These are phyloP conservation scores for Arabidopsis suecica DNA, from an alignment of 345 rosid genomes.

Conservation along the genomic window DNA sequence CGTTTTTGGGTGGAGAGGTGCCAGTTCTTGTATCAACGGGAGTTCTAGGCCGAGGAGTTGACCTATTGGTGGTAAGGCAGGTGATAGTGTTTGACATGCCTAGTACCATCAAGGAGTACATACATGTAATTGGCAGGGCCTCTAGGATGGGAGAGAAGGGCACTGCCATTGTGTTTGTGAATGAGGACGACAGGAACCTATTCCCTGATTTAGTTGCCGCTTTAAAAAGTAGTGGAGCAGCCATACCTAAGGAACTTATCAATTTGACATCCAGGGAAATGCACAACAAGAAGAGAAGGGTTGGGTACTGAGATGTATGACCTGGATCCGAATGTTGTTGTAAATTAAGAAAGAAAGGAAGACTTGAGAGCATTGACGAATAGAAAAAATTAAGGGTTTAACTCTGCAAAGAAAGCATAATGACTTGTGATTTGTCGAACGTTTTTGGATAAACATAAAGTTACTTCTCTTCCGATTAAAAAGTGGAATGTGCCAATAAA, in stretches of 20 bases:
- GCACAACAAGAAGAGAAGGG: conserved; percentile 74
- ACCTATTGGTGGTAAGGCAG: conserved; percentile 82
- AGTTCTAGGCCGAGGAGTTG: conserved; percentile 82
- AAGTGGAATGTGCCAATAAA: background rate
- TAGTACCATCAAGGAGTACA: conserved; percentile 70
- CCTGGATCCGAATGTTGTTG: background rate
- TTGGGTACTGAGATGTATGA: conserved; percentile 44
- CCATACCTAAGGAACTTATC: conserved; percentile 71
- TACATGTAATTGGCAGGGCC: conserved; percentile 91
- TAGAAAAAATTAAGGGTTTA: background rate
- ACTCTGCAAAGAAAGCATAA: background rate
- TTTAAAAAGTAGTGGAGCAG: conserved; percentile 73
- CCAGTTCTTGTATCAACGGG: conserved; percentile 85
- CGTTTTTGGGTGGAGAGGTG: conserved; percentile 74
- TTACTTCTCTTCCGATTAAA: background rate
- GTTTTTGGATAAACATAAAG: background rate
- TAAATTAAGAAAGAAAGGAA: background rate
- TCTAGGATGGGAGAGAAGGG: conserved; percentile 84
- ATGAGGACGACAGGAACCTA: conserved; percentile 69
- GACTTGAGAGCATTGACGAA: background rate
- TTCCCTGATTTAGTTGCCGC: conserved; percentile 64
- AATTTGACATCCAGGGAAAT: conserved; percentile 58
- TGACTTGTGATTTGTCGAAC: background rate
- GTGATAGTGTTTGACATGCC: conserved; percentile 94
- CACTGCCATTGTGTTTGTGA: conserved; percentile 65